Conservation (phyloP, 169 alveolate genomes). For the Cryptosporidium ryanae region DNA sequence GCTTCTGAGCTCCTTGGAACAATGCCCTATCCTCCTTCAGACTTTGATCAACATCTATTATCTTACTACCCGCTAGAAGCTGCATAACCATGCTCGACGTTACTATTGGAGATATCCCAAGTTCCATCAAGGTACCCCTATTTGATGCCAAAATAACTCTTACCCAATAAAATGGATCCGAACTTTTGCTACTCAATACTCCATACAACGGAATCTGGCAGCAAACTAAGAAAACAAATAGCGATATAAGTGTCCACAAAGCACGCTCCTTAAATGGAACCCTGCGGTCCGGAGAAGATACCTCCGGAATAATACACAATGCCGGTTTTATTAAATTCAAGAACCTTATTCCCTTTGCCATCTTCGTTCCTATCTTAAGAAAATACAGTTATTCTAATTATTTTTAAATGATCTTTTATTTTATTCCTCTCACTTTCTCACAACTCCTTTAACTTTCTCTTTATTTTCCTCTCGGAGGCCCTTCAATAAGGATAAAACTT, state of each 20-base stretch:
- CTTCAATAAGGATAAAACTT: too few relatives aligned
- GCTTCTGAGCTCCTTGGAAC: constrained; percentile 95
- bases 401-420: background rate
- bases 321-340: constrained; percentile 95
- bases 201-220: constrained; percentile 99
- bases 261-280: constrained; percentile 95
- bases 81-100: constrained; percentile 99
- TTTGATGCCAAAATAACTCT: constrained; percentile 99
- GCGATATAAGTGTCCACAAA: constrained; percentile 97
- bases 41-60: constrained; percentile 97
- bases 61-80: constrained; percentile 98
- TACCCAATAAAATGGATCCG: constrained; percentile 99
- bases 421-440: background rate
- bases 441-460: too few relatives aligned
- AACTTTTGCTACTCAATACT: constrained; percentile 92
- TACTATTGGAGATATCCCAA: constrained; percentile 98
- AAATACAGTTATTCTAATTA: background rate
- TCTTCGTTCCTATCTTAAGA: constrained; percentile 1
- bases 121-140: constrained; percentile 99
- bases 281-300: constrained; percentile 94
- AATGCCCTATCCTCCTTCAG: constrained; percentile 97
- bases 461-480: too few relatives aligned
- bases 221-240: constrained; percentile 96
- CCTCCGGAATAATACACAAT: constrained; percentile 97
- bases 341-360: constrained; percentile 83